phyloP scores from a whole-genome alignment of 805 yeast genomes.

The Sugiyamaella floridensis region DNA sequence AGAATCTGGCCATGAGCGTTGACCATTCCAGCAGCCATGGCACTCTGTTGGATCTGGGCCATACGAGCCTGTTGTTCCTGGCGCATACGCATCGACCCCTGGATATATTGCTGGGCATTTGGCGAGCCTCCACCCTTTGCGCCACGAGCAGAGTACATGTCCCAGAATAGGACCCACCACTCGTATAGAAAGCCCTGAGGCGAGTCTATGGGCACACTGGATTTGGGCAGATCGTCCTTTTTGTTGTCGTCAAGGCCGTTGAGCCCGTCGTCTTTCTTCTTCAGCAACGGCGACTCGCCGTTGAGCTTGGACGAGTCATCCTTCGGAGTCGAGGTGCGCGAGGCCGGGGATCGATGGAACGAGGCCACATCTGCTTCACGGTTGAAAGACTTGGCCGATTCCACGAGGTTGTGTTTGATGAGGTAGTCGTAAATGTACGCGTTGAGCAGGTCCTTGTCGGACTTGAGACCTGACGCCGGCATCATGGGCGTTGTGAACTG shows the following conservation, averaged over 20 bases:
- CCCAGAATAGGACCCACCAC: constrained; percentile 98
- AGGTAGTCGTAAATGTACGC: constrained; percentile 84
- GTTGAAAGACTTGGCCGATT: constrained; percentile 67
- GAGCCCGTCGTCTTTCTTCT: constrained; percentile 11
- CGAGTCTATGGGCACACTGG: constrained; percentile 51
- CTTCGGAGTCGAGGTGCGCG: constrained; percentile 11
- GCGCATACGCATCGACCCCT: constrained; percentile 41
- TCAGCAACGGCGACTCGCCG: constrained; percentile 3
- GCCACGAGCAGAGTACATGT: constrained; percentile 75
- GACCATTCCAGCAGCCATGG: constrained; percentile 9
- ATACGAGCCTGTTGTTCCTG: constrained; percentile 38
- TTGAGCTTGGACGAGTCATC: constrained; percentile 5
- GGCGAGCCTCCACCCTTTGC: constrained; percentile 51
- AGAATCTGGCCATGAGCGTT: constrained; percentile 17
- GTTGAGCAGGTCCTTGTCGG: constrained; percentile 40
- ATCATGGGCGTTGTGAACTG: neutral
- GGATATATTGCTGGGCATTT: constrained; percentile 65
- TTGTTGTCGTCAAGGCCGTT: constrained; percentile 10
- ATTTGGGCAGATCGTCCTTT: constrained; percentile 19
- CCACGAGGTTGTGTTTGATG: constrained; percentile 60
- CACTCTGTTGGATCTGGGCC: constrained; percentile 30
- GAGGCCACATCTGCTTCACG: constrained; percentile 62
- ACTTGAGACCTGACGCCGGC: constrained; percentile 1
- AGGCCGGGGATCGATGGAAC: constrained; percentile 29
- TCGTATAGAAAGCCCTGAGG: constrained; percentile 83